phyloP scores from a whole-genome alignment of 371 early-diverging fungal genomes.

The Saksenaea oblongispora region DNA sequence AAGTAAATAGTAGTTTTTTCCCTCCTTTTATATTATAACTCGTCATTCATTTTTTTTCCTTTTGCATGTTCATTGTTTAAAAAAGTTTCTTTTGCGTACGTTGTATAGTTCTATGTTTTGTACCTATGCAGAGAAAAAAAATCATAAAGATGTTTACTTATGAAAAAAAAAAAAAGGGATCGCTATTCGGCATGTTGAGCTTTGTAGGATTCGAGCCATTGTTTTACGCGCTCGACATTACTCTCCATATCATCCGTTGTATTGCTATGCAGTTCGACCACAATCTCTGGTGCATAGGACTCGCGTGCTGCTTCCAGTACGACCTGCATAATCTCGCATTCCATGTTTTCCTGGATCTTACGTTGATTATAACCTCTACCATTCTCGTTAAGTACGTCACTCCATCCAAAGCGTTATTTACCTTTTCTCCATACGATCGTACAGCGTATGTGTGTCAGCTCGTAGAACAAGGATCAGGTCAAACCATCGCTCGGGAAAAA shows the following conservation, averaged over 20 bases:
- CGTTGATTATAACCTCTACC: slow-evolving; percentile 82
- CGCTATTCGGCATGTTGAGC: slow-evolving; percentile 32
- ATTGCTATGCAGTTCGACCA: slow-evolving; percentile 81
- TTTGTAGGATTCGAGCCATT: slow-evolving; percentile 67
- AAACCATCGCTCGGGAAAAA: slow-evolving; percentile 97
- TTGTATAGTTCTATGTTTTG: slow-evolving; percentile 2
- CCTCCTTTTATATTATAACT: background rate
- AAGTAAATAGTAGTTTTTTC: background rate
- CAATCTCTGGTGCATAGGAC: slow-evolving; percentile 78
- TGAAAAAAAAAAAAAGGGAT: background rate
- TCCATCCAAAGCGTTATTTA: slow-evolving; percentile 22
- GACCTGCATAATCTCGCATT: slow-evolving; percentile 98
- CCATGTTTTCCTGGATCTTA: slow-evolving; percentile 96
- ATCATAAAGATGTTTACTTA: background rate
- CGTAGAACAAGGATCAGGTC: slow-evolving; percentile 94
- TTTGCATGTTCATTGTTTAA: slow-evolving; percentile 1
- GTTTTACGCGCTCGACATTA: slow-evolving; percentile 76
- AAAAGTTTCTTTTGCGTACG: background rate
- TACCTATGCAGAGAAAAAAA: slow-evolving; percentile 1
- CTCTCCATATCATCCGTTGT: slow-evolving; percentile 87
- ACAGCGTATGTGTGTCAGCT: slow-evolving; percentile 78
- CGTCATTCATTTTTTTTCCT: slow-evolving; percentile 2
- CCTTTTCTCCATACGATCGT: slow-evolving; percentile 85
- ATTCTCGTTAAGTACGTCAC: too few relatives aligned
- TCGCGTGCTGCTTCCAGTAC: slow-evolving; percentile 90